These are phyloP conservation scores for Neurospora sp. DNA, from an alignment of 495 filamentous ascomycete genomes.

Conservation along the genomic window DNA sequence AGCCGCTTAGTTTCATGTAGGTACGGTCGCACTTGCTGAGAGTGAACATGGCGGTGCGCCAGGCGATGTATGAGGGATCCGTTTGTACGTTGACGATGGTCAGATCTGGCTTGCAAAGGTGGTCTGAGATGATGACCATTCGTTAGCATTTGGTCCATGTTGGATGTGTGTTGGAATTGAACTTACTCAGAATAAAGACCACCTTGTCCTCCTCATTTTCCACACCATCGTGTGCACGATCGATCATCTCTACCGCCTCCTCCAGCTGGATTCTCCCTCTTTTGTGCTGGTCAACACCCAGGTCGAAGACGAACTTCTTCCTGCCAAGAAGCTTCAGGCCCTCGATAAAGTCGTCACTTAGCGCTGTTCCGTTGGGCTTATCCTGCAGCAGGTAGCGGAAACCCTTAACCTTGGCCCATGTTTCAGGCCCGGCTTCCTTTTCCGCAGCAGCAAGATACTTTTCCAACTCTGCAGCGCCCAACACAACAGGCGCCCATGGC, in stretches of 20 bases:
- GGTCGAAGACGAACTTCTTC: slow-evolving; percentile 59
- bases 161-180: too few species aligned
- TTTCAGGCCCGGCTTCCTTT: slow-evolving; percentile 35
- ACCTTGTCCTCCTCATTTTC: slow-evolving; percentile 43
- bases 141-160: not conserved
- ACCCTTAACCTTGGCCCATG: slow-evolving; percentile 44
- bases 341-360: slow-evolving; percentile 50
- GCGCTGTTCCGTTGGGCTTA: slow-evolving; percentile 53
- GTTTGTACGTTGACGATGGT: slow-evolving; percentile 33
- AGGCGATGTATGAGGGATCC: slow-evolving; percentile 49
- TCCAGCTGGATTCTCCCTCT: slow-evolving; percentile 62
- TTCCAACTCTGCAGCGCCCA: slow-evolving; percentile 40
- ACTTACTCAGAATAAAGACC: slow-evolving; percentile 59
- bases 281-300: slow-evolving; percentile 65
- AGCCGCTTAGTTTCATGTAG: slow-evolving; percentile 85
- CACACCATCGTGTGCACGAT: slow-evolving; percentile 47
- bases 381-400: slow-evolving; percentile 77
- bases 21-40: slow-evolving; percentile 48
- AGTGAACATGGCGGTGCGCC: slow-evolving; percentile 42
- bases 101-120: slow-evolving; percentile 81
- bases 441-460: slow-evolving; percentile 42
- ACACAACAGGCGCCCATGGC: slow-evolving; percentile 70
- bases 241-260: slow-evolving; percentile 62
- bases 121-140: slow-evolving; percentile 39
- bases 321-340: slow-evolving; percentile 58